Evolutionary conservation across 2,329 filamentous ascomycete species (phyloP).

Genomic region (Aquanectria penicillioides): DNA sequence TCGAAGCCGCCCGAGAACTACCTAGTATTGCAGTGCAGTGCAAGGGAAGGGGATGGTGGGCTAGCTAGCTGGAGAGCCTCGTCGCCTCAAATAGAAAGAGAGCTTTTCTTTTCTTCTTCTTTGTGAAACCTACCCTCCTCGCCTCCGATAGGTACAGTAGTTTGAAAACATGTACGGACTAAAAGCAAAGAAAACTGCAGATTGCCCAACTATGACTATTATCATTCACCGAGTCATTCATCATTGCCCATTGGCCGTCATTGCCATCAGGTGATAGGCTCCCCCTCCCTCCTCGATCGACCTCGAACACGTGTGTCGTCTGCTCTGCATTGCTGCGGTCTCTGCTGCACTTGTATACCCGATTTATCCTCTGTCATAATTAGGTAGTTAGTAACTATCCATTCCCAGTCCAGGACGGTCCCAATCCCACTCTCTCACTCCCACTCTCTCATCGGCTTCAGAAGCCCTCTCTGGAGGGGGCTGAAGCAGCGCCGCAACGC

Average conservation of each 20-base stretch:
- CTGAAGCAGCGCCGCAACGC: neutral
- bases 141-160: too few species aligned
- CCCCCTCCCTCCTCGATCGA: constrained; percentile 11
- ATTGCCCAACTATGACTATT: too few species aligned
- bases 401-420: too few species aligned
- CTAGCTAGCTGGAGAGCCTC: too few species aligned
- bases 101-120: too few species aligned
- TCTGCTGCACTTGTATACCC: neutral
- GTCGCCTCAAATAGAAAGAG: too few species aligned
- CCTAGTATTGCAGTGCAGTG: neutral
- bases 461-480: neutral
- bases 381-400: too few species aligned
- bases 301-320: constrained; percentile 11
- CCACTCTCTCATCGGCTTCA: neutral
- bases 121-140: too few species aligned
- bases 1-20: neutral
- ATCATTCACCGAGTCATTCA: neutral
- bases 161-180: too few species aligned
- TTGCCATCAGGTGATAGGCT: constrained; percentile 1
- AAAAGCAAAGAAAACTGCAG: too few species aligned
- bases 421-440: neutral
- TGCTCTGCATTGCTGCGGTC: neutral
- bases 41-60: too few species aligned
- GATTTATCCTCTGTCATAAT: too few species aligned
- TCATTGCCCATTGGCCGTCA: constrained; percentile 5